Evolutionary conservation across 2,329 filamentous ascomycete genomes (phyloP), one percentile per base, ranked within the genome.

Genomic region (Colletotrichum chlorophyti): DNA sequence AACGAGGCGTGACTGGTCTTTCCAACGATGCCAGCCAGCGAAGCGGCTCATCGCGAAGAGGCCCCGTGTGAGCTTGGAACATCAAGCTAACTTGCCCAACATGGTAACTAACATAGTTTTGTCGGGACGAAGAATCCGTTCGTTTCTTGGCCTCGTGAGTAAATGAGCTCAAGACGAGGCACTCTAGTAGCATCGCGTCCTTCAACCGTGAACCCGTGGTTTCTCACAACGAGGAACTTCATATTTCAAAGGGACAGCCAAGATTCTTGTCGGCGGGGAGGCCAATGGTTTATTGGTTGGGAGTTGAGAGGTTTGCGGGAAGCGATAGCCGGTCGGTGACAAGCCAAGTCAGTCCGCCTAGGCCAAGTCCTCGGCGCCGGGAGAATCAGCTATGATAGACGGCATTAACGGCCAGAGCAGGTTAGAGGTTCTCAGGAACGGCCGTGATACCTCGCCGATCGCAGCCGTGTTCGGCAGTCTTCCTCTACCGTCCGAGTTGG

Each of bases 281-380:
- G 15, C n/a, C 10, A 2, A 15, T 15, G 12, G 10, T 12, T 5
- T 5, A 55, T 55, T 59, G 43, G 43, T 12, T 19, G 23, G 19
- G 17, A 15, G 31, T 34, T 24, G 14, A 23, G 19, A 10, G 14
- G 17, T 34, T n/a, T 21, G 19, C 35, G 17, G n/a, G 9, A 10
- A 47, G n/a, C 34, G 37, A 21, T 41, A 38, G 37, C 17, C 51
- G 37, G 37, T 17, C 19, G 40, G 26, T 49, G 31, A 45, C 34
- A 32, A 49, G 55, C 51, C 51, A 55, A 59, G 55, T 49, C 24
- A 29, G 31, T 19, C 19, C 38, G 15, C 38, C 31, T 15, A 34
- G 2, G 55, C 11, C 15, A 55, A 59, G 41, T n/a, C 32, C 51
- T 59, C 55, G 55, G 51, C 55, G 31, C 19, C 43, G 37, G 38